Conservation (phyloP, 768 basidiomycete species). For the Panus rudis region DNA sequence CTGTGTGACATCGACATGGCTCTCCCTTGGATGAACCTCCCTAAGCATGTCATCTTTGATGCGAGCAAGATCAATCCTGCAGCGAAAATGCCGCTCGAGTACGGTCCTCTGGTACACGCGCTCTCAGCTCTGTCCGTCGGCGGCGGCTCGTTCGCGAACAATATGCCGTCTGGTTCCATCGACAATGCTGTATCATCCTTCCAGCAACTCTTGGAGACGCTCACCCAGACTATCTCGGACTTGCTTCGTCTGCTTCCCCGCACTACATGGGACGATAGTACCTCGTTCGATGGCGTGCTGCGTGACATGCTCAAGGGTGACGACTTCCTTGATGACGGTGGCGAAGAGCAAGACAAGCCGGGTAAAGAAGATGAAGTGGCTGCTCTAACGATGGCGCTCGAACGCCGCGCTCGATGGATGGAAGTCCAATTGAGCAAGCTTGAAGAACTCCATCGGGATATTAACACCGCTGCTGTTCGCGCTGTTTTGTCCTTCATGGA, state of each 20-base stretch:
- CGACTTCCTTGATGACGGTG: constrained; percentile 74
- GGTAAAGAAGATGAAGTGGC: constrained; percentile 81
- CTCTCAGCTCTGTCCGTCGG: constrained; percentile 81
- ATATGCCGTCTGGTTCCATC: constrained; percentile 81
- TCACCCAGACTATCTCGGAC: constrained; percentile 87
- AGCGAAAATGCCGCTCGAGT: constrained; percentile 77
- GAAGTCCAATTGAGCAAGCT: constrained; percentile 84
- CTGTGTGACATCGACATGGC: constrained; percentile 59
- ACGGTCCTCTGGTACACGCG: constrained; percentile 80
- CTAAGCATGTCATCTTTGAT: constrained; percentile 73
- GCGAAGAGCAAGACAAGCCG: constrained; percentile 48
- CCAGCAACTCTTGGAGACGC: constrained; percentile 80
- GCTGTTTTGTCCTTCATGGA: constrained; percentile 81
- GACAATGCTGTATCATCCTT: constrained; percentile 88
- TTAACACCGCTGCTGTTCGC: constrained; percentile 81
- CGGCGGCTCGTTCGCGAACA: constrained; percentile 76
- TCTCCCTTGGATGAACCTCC: constrained; percentile 57
- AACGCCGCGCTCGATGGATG: constrained; percentile 91
- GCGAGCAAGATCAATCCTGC: constrained; percentile 61
- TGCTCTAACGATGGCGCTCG: constrained; percentile 73
- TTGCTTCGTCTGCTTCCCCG: constrained; percentile 78
- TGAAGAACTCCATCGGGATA: constrained; percentile 84
- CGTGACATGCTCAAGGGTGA: constrained; percentile 87
- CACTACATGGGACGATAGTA: constrained; percentile 86
- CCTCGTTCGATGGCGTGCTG: constrained; percentile 80